Evolutionary conservation across 208 protist genomes (phyloP), one percentile per base, ranked within the genome.

Genomic region (Acanthamoeba pearcei): DNA sequence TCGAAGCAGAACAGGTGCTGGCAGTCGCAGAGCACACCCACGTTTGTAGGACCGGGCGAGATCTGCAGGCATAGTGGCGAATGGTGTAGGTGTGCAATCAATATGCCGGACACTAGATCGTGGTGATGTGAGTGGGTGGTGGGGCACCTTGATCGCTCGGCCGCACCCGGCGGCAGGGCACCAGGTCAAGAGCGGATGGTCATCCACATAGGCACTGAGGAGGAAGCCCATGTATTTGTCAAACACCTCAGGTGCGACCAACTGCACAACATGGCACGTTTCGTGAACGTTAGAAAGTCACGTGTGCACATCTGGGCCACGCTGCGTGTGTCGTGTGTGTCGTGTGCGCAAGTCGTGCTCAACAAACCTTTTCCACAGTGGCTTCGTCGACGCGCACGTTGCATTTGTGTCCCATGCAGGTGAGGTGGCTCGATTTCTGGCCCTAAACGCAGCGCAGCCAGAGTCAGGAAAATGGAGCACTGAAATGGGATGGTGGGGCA

Each of bases 391-490:
- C 80, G 24, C 80, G 80, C 80, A 88, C 80, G 53, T 88, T 88
- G 80, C 80, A 88, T 29, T 88, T 88, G 51, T 88, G 80, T 10
- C 80, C 80, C 80, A 88, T 88, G n/a, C 80, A 88, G 13, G 49
- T 60, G 49, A 88, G 80, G 32, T 88, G 80, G 38, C 80, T 88
- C 80, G 80, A 88, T 29, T 88, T 88, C 53, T 88, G 80, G 46
- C 80, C 80, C 80, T 83, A n/a, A 17, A 27, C 27, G 12, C 15
- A 5, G 57, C 15, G 57, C 57, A n/a, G 13, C 57, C 15, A 64
- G 57, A 64, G 15, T 5, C 10, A 13, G 57, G 57, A 10, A 13
- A 17, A 3, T 64, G 8, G 19, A 64, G 19, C n/a, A 70, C 64
- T 32, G 17, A 0, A 49, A 38, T 51, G 32, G 15, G 2, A 49